Base-by-base conservation (phyloP, 179 eudicot genomes). In the Silene noctiflora region DNA sequence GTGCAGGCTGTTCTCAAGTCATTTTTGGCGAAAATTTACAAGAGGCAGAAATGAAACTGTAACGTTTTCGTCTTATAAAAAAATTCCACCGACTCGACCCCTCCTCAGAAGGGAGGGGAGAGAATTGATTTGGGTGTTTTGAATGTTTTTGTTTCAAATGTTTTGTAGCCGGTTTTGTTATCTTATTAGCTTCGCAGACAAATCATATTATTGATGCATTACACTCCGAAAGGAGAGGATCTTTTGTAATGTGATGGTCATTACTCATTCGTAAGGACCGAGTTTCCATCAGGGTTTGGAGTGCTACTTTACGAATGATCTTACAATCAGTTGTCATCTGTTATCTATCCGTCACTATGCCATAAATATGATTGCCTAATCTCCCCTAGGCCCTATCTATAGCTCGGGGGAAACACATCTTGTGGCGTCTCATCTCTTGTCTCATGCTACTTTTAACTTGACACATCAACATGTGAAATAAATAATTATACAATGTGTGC, bases 11-110 rank as follows among this genome's bases (percentile, higher is more conserved):
- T 91, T 60, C 76, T 91, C 58, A 89, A 85, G 72, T 90, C 89
- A 12, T 91, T 91, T 87, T 81, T 91, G 85, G 91, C 81, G 19
- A 91, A 91, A 82, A 90, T 91, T 67, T 87, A 91, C 84, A 88
- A 87, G 92, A 87, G 94, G 78, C 89, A 76, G 84, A 92, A 90
- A 82, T 91, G 78, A 85, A 73, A 77, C 55, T 72, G 39, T 7
- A 22, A 11, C 39, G 25, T n/a, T 75, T 67, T 29, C 24, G 21
- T 35, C 35, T 24, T 4, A 1, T n/a, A 8, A 10, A 3, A 25
- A 25, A 2, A 6, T 56, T 25, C 63, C 59, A 21, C 10, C 1
- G 60, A 71, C 14, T 53, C 9, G 64, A 17, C 62, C 53, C 24
- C 24, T 12, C 4, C 17, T 4, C 0, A 25, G 4, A 2, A 67